Conservation (phyloP, 257 asterid species). For the Sherardia arvensis region DNA sequence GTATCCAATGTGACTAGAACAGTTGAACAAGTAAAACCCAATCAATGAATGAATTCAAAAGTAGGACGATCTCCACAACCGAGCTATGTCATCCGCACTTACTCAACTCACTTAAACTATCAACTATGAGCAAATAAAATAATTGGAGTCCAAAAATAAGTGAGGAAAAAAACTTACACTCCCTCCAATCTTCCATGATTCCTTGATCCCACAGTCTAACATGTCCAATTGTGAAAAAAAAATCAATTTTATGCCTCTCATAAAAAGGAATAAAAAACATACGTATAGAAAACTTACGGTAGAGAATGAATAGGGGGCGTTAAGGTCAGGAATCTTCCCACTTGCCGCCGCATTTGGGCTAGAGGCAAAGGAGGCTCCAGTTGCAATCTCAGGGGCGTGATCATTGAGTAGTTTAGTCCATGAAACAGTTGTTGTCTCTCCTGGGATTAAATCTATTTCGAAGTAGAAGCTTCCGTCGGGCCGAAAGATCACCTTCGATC, state of each 20-base stretch:
- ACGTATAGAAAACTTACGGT: constrained; percentile 12
- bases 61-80: not conserved
- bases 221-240: not conserved
- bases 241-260: not conserved
- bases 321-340: constrained; percentile 29
- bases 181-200: constrained; percentile 83
- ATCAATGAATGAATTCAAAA: not conserved
- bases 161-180: constrained; percentile 36
- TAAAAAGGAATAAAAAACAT: not conserved
- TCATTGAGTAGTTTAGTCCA: constrained; percentile 90
- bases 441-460: constrained; percentile 68
- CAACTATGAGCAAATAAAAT: not conserved
- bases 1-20: not conserved
- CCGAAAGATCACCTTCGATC: constrained; percentile 36
- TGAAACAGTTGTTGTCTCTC: constrained; percentile 86
- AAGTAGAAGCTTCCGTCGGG: constrained; percentile 69
- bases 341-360: constrained; percentile 25
- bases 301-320: constrained; percentile 18
- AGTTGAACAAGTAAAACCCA: not conserved
- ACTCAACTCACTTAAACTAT: no score
- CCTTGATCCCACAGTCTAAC: constrained; percentile 11
- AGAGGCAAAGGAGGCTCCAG: not conserved
- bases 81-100: no score
- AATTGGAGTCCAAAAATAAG: not conserved
- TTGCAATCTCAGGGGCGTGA: constrained; percentile 21